Evolutionary conservation across 306 rosid species (phyloP), one percentile per base, ranked within the genome.

Genomic region (Gastrolobium villosum): DNA sequence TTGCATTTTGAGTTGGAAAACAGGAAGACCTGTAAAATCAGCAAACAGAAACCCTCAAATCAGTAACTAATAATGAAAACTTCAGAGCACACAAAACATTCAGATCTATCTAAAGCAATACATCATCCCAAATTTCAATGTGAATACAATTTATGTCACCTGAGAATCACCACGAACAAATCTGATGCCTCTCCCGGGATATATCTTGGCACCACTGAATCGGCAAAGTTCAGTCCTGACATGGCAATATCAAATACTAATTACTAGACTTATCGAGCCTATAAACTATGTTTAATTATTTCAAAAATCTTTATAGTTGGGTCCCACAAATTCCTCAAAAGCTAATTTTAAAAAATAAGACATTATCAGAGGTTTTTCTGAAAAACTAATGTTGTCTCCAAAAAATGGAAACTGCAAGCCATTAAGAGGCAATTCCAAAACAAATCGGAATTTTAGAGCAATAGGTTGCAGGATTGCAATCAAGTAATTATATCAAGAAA

Each of bases 121-220:
- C 5, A 48, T 26, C 14, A 60, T n/a, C 36, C 35, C 1, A 6
- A 55, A 62, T 10, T 15, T 37, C 20, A 37, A 77, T n/a, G 4
- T 0, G 4, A 5, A 11, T n/a, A 32, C 41, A 3, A 6, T 41
- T 20, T 30, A 67, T 2, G 20, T 79, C 59, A 91, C 98, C 96
- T 91, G 98, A 71, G 98, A 94, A 81, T 94, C 98, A 52, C 90
- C 67, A 1, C 98, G 97, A 43, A 94, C 65, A 70, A 88, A 94
- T 74, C 98, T 83, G 79, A 94, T 91, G 32, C 98, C 98, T 53
- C 11, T 90, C 34, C 98, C 98, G 3, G 97, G 98, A 65, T 94
- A 94, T 71, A 94, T 91, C 94, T 94, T 94, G 36, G 86, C 88
- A 2, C 97, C 98, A 10, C 98, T 94, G 86, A 94, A 94, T 31